phyloP scores from a whole-genome alignment of 257 asterid genomes.

The Petunia secreta region DNA sequence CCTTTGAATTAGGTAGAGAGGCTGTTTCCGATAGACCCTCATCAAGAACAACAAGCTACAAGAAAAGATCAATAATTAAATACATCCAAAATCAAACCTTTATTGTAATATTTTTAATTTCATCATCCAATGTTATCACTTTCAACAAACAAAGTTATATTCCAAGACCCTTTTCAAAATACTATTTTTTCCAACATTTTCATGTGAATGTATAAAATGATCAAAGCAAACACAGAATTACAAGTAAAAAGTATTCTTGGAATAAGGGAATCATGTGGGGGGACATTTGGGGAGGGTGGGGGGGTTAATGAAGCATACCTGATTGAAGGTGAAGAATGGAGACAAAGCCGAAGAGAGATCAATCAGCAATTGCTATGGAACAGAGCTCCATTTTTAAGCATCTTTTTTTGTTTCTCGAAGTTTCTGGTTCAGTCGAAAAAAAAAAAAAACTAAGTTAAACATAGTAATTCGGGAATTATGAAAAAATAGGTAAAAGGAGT shows the following conservation, averaged over 20 bases:
- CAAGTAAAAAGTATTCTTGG: neutral
- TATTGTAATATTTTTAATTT: neutral
- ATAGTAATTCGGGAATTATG: neutral
- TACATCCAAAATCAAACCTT: neutral
- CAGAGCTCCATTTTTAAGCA: neutral
- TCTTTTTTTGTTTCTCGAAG: conserved; percentile 11
- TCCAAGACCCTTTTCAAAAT: no score
- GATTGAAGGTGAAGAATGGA: no score
- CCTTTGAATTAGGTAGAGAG: no score
- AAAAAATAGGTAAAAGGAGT: no score
- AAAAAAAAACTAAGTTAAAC: neutral
- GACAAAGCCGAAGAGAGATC: conserved; percentile 16
- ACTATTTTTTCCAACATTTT: no score
- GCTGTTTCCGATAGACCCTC: no score
- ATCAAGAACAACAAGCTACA: neutral
- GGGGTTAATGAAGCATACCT: neutral
- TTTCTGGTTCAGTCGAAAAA: neutral
- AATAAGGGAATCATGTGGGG: neutral
- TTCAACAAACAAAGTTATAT: no score
- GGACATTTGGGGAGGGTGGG: no score
- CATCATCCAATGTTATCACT: no score
- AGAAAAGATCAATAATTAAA: neutral
- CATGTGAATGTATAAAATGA: neutral
- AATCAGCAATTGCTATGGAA: neutral
- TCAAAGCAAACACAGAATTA: neutral